Evolutionary conservation across 306 rosid species (phyloP).

Genomic region (Cyclanthera cordifolia): DNA sequence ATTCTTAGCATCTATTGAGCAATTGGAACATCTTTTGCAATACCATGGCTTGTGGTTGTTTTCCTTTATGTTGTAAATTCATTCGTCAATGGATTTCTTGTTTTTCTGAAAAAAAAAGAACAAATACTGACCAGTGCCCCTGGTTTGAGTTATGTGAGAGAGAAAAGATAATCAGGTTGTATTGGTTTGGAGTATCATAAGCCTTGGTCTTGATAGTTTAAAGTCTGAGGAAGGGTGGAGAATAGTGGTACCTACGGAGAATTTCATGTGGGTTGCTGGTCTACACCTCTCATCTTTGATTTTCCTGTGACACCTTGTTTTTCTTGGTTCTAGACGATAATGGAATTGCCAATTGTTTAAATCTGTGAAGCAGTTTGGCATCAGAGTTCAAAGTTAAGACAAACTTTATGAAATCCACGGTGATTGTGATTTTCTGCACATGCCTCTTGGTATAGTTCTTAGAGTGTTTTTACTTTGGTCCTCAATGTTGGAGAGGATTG

Average conservation of each 20-base stretch:
- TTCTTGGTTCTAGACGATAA: not conserved
- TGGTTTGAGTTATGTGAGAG: not conserved
- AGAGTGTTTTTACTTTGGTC: not conserved
- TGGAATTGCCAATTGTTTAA: not conserved
- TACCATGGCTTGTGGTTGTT: not conserved
- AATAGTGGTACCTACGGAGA: not conserved
- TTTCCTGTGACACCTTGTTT: not conserved
- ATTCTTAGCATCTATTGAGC: not conserved
- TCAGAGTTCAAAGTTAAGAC: not conserved
- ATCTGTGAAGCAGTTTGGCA: not conserved
- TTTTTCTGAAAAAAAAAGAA: not conserved
- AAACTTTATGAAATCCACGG: not conserved
- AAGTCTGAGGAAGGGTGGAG: not conserved
- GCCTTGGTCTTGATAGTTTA: not conserved
- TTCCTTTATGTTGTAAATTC: not conserved
- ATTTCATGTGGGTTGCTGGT: not conserved
- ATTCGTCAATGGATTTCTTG: not conserved
- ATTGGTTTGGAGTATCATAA: not conserved
- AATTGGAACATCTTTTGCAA: not conserved
- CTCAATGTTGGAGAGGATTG: not conserved
- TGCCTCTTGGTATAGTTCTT: not conserved
- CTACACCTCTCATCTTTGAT: not conserved
- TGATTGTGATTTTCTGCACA: not conserved
- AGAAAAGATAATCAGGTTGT: not conserved
- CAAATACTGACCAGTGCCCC: not conserved